Conservation (phyloP, 2,329 filamentous ascomycete species). For the Sporothrix protearum region DNA sequence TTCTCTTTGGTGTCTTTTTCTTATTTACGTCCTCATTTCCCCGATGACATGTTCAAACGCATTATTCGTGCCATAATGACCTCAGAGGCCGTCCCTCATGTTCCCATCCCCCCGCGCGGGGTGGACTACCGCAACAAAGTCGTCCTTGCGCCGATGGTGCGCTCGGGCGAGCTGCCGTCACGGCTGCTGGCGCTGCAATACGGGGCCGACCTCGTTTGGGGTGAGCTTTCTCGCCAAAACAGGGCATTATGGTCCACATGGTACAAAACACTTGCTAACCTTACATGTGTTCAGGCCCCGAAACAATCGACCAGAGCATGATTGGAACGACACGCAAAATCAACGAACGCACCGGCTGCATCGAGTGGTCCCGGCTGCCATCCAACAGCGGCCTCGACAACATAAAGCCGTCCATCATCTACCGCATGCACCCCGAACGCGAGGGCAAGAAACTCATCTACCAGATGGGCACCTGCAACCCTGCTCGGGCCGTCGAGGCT, state of each 20-base stretch:
- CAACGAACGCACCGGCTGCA: conserved; percentile 70
- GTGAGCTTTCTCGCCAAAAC: conserved; percentile 42
- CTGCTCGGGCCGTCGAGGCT: conserved; percentile 76
- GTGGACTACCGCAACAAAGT: conserved; percentile 93
- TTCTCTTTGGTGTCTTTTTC: background rate
- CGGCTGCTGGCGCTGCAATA: conserved; percentile 86
- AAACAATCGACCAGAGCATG: conserved; percentile 88
- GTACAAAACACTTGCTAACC: background rate
- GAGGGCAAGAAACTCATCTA: conserved; percentile 79
- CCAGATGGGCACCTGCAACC: conserved; percentile 85
- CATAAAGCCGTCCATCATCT: conserved; percentile 69
- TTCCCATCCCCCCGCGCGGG: conserved; percentile 81
- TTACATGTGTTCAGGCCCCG: conserved; percentile 63
- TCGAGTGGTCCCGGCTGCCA: conserved; percentile 78
- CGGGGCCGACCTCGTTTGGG: conserved; percentile 96
- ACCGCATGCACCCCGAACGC: conserved; percentile 71
- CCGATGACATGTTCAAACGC: conserved; percentile 28
- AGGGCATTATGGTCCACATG: background rate
- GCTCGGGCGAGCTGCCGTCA: conserved; percentile 91
- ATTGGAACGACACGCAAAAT: conserved; percentile 78
- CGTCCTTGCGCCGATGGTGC: conserved; percentile 95
- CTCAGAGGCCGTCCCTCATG: conserved; percentile 55
- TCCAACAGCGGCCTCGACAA: conserved; percentile 61
- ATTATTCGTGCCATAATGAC: conserved; percentile 55
- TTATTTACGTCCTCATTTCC: background rate